These are phyloP conservation scores for Panaeolus papilionaceus DNA, from an alignment of 768 basidiomycete species.

Conservation along the genomic window DNA sequence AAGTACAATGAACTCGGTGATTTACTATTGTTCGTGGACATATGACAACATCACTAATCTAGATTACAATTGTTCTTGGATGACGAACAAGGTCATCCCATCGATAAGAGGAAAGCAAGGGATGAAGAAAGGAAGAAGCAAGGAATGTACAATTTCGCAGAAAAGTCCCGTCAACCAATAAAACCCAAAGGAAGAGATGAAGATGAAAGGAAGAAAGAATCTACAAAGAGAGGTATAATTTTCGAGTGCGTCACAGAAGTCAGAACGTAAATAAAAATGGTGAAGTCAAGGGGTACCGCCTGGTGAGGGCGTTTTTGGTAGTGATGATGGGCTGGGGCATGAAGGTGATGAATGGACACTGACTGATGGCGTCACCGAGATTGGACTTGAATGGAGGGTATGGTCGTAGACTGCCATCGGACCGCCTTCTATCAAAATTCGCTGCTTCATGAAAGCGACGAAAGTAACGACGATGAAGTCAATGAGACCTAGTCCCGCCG, in stretches of 20 bases:
- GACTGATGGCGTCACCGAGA: slow-evolving; percentile 4
- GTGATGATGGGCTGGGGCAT: background rate
- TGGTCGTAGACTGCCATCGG: slow-evolving; percentile 9
- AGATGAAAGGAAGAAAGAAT: slow-evolving; percentile 4
- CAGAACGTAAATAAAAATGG: background rate
- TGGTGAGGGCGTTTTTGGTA: slow-evolving; percentile 8
- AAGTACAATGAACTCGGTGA: slow-evolving; percentile 9
- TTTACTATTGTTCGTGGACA: slow-evolving; percentile 10
- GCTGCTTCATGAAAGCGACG: slow-evolving; percentile 36
- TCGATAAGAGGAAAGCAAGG: slow-evolving; percentile 12
- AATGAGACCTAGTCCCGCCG: slow-evolving; percentile 35
- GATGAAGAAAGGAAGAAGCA: slow-evolving; percentile 7
- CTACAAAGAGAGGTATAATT: slow-evolving; percentile 7
- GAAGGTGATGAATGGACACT: slow-evolving; percentile 3
- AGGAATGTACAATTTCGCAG: slow-evolving; percentile 10
- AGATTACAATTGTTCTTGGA: slow-evolving; percentile 14
- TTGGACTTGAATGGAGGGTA: slow-evolving; percentile 10
- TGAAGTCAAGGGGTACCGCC: slow-evolving; percentile 7
- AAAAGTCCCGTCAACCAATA: slow-evolving; percentile 11
- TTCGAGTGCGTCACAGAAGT: slow-evolving; percentile 9
- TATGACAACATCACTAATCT: slow-evolving; percentile 14
- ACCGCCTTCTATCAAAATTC: slow-evolving; percentile 25
- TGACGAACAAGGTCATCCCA: background rate
- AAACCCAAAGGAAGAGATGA: slow-evolving; percentile 5
- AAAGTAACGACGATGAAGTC: slow-evolving; percentile 38